These are phyloP conservation scores for Fusarium sp. DNA, from an alignment of 2,329 filamentous ascomycete species.

Conservation along the genomic window DNA sequence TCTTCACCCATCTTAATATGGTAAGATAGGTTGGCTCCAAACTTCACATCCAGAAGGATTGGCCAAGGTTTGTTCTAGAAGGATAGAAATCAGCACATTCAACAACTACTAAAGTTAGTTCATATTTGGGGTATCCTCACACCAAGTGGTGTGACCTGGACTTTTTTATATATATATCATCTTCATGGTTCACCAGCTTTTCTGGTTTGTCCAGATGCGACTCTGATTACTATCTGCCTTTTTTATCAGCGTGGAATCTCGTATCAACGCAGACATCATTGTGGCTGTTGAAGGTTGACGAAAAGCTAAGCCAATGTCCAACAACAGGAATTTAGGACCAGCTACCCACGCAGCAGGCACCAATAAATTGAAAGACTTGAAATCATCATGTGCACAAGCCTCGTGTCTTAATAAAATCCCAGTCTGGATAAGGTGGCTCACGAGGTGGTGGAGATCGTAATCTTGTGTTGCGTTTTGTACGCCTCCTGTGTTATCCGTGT, in stretches of 20 bases:
- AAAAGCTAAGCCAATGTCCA: constrained; percentile 20
- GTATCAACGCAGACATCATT: constrained; percentile 3
- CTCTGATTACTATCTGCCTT: not conserved
- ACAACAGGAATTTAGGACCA: not conserved
- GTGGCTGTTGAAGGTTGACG: not conserved
- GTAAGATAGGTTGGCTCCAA: not conserved
- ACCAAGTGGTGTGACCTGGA: not conserved
- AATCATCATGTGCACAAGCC: constrained; percentile 26
- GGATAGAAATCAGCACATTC: not conserved
- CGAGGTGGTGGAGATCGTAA: constrained; percentile 11
- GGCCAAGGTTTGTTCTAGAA: constrained; percentile 3
- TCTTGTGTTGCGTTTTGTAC: constrained; percentile 11
- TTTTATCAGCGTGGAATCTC: constrained; percentile 2
- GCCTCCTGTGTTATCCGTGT: not conserved
- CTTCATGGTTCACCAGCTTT: not conserved
- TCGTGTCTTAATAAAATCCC: constrained; percentile 15
- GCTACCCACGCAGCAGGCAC: not conserved
- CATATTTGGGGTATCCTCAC: not conserved
- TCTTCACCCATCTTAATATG: too few relatives aligned
- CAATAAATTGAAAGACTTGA: not conserved
- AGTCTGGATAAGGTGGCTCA: constrained; percentile 16
- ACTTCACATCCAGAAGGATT: not conserved
- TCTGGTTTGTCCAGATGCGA: not conserved
- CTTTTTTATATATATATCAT: not conserved
- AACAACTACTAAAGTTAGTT: not conserved